Conservation (phyloP, 371 early-diverging fungal genomes). For the Blyttiomyces sp. region DNA sequence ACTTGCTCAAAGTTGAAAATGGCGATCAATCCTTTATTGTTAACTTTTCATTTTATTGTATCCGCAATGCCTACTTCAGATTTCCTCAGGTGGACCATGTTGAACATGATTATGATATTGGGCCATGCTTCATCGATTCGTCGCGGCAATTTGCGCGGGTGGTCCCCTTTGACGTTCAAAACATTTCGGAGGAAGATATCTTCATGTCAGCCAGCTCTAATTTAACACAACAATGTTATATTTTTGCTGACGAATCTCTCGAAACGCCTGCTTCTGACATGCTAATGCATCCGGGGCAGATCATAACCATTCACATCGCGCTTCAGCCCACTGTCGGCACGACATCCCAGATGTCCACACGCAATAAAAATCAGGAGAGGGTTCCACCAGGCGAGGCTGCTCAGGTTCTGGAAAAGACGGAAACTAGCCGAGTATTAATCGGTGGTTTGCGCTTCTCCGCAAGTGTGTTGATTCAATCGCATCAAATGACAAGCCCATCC, state of each 20-base stretch:
- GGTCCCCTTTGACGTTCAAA: constrained; percentile 67
- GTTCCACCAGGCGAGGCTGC: neutral
- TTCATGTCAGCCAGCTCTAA: constrained; percentile 73
- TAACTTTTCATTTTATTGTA: constrained; percentile 57
- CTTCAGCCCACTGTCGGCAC: constrained; percentile 56
- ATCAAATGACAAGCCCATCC: neutral
- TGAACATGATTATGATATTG: constrained; percentile 63
- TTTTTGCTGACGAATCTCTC: constrained; percentile 68
- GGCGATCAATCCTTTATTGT: constrained; percentile 29
- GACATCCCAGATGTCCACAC: neutral
- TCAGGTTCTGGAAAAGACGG: neutral
- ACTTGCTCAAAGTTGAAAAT: constrained; percentile 41
- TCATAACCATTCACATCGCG: constrained; percentile 71
- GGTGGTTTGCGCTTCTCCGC: constrained; percentile 80
- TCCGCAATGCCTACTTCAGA: constrained; percentile 56
- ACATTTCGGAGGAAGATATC: constrained; percentile 63
- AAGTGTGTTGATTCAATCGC: constrained; percentile 32
- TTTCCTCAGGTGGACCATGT: constrained; percentile 50
- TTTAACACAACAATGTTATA: constrained; percentile 74
- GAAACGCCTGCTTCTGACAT: constrained; percentile 41
- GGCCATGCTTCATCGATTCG: constrained; percentile 78
- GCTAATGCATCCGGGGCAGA: constrained; percentile 17
- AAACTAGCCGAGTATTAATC: constrained; percentile 40
- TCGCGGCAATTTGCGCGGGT: constrained; percentile 72
- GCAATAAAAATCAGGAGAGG: neutral